These are phyloP conservation scores for Pythium vanterpoolii DNA, from an alignment of 352 stramenopile species.

Conservation along the genomic window DNA sequence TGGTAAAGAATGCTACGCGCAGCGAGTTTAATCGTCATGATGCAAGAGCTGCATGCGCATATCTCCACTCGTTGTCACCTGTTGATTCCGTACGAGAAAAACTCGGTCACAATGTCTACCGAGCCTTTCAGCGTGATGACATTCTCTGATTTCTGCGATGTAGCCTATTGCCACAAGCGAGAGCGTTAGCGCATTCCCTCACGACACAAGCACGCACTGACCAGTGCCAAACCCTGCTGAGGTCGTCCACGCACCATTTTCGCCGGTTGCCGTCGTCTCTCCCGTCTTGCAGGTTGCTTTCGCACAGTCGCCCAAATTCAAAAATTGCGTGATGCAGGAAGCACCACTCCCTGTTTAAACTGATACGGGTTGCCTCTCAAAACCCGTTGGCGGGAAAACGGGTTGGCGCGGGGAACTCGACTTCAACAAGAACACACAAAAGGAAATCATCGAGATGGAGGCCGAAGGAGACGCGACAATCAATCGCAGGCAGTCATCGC, in stretches of 20 bases:
- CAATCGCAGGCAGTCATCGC: not conserved
- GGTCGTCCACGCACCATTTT: conserved; percentile 10
- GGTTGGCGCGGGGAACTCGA: conserved; percentile 20
- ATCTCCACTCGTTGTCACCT: conserved; percentile 39
- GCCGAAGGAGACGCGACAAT: not conserved
- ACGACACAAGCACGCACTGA: too few species aligned
- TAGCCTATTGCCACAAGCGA: conserved; percentile 34
- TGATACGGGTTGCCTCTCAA: conserved; percentile 20
- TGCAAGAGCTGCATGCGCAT: not conserved
- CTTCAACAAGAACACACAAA: conserved; percentile 18
- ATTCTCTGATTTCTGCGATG: conserved; percentile 78
- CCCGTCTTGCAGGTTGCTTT: not conserved
- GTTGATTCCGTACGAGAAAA: conserved; percentile 99
- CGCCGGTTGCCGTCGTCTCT: not conserved
- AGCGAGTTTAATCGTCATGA: not conserved
- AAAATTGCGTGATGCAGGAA: conserved; percentile 7
- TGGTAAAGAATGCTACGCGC: conserved; percentile 89
- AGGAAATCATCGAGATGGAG: conserved; percentile 7
- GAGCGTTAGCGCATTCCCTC: not conserved
- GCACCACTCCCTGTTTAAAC: conserved; percentile 10
- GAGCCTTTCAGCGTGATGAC: conserved; percentile 99
- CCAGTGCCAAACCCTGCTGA: too few species aligned
- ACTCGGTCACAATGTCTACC: conserved; percentile 98
- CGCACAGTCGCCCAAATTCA: conserved; percentile 1
- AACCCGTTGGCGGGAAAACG: conserved; percentile 5